Conservation (phyloP, 192 early-diverging fungal genomes). For the Mortierella antarctica region DNA sequence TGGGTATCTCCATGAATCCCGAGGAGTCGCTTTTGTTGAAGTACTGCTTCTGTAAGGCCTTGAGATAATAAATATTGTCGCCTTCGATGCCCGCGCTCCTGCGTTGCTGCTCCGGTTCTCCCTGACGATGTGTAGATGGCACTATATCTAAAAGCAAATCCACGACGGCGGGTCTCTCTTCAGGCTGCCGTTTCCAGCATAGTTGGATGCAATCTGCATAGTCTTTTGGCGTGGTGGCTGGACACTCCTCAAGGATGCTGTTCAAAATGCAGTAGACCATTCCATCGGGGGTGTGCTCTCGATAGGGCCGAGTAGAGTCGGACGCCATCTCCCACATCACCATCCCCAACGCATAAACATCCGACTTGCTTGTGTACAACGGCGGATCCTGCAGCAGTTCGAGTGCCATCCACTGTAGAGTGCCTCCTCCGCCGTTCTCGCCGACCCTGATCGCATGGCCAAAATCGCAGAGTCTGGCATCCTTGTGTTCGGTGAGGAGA, state of each 20-base stretch:
- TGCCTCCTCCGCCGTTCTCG: conserved; percentile 6
- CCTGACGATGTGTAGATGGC: no score
- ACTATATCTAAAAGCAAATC: not conserved
- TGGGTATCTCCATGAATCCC: not conserved
- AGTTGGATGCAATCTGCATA: not conserved
- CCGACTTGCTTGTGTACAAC: conserved; percentile 16
- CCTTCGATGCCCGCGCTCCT: not conserved
- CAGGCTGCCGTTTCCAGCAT: conserved; percentile 3
- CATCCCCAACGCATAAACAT: conserved; percentile 31
- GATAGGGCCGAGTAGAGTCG: conserved; percentile 7
- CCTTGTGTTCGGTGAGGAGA: conserved; percentile 7
- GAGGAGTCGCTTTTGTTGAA: not conserved
- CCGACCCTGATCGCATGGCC: not conserved
- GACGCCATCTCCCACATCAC: conserved; percentile 36
- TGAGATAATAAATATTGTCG: not conserved
- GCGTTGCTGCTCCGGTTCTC: no score
- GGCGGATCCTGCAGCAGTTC: conserved; percentile 3
- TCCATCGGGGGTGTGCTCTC: not conserved
- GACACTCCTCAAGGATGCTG: not conserved
- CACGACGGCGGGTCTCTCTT: conserved; percentile 7
- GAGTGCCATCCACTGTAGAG: conserved; percentile 6
- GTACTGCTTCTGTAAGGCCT: not conserved
- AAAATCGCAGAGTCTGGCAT: conserved; percentile 29
- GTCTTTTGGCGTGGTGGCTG: not conserved
- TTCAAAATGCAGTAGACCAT: conserved; percentile 11